Conservation (phyloP, 1,284 basidiomycete genomes). For the Sporisorium scitamineum region DNA sequence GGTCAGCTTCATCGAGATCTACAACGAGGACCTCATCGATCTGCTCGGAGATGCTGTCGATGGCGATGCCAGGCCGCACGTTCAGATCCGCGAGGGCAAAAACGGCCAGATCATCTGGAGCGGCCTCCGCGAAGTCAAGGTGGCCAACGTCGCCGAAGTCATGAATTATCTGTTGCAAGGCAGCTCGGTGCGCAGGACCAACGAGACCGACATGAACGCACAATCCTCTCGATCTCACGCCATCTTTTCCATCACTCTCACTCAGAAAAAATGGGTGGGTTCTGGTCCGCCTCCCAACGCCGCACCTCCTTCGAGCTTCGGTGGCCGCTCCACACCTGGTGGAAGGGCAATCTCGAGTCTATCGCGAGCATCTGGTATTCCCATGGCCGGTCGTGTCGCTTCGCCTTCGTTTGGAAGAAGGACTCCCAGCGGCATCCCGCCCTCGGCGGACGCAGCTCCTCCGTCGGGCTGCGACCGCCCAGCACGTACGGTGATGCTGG, state of each 20-base stretch:
- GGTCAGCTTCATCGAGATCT: conserved; percentile 81
- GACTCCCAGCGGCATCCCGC: conserved; percentile 45
- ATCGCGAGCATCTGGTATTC: conserved; percentile 42
- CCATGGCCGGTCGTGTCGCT: conserved; percentile 40
- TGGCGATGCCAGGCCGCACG: conserved; percentile 76
- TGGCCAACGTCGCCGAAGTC: conserved; percentile 84
- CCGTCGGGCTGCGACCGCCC: conserved; percentile 41
- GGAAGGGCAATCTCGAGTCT: conserved; percentile 30
- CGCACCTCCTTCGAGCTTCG: conserved; percentile 30
- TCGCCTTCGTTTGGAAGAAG: conserved; percentile 43
- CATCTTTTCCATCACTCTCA: conserved; percentile 95
- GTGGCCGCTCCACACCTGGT: conserved; percentile 29
- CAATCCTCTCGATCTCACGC: conserved; percentile 98
- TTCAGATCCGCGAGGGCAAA: conserved; percentile 96
- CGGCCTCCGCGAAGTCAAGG: conserved; percentile 89
- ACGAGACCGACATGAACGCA: conserved; percentile 98
- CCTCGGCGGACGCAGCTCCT: conserved; percentile 35
- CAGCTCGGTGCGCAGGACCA: conserved; percentile 88
- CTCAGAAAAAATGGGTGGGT: conserved; percentile 71
- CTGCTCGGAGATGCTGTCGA: conserved; percentile 62
- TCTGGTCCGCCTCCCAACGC: conserved; percentile 47
- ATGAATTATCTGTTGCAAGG: conserved; percentile 88
- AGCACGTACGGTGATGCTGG: conserved; percentile 29
- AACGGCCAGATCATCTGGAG: conserved; percentile 97
- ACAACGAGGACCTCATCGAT: conserved; percentile 80